These are phyloP conservation scores for Vigna nakashimae DNA, from an alignment of 306 rosid genomes.

Conservation along the genomic window DNA sequence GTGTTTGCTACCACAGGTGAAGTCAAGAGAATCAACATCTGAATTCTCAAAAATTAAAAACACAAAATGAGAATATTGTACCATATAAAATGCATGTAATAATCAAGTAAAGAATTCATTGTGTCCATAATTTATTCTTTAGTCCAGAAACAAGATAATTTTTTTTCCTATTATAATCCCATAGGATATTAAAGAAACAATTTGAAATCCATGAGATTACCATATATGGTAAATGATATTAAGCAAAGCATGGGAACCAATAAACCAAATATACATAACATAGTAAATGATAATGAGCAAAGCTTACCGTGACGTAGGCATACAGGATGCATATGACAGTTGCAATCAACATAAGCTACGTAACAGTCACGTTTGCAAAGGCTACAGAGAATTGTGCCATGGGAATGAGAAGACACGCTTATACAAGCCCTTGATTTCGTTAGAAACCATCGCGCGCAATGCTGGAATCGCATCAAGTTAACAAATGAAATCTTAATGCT, in stretches of 20 bases:
- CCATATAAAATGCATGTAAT: slow-evolving; percentile 2
- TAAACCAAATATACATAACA: slow-evolving; percentile 23
- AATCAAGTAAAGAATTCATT: slow-evolving; percentile 18
- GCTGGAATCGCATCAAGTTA: slow-evolving; percentile 84
- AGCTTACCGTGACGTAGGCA: slow-evolving; percentile 95
- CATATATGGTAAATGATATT: slow-evolving; percentile 29
- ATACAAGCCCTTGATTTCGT: slow-evolving; percentile 70
- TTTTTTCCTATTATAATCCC: slow-evolving; percentile 23
- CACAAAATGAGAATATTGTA: slow-evolving; percentile 5
- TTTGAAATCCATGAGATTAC: neutral
- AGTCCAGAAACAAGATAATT: slow-evolving; percentile 25
- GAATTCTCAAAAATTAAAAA: slow-evolving; percentile 41
- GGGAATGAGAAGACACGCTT: slow-evolving; percentile 59
- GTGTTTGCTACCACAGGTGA: slow-evolving; percentile 67
- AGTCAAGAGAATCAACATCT: slow-evolving; percentile 73
- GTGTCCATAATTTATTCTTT: neutral
- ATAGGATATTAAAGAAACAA: slow-evolving; percentile 20
- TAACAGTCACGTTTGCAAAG: slow-evolving; percentile 94
- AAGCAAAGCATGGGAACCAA: slow-evolving; percentile 27
- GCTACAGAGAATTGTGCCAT: slow-evolving; percentile 84
- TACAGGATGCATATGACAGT: slow-evolving; percentile 75
- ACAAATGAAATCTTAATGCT: slow-evolving; percentile 71
- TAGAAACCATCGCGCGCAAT: slow-evolving; percentile 84
- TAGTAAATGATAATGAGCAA: slow-evolving; percentile 17
- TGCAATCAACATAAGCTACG: slow-evolving; percentile 74